These are phyloP conservation scores for Heliamphora pulchella DNA, from an alignment of 179 eudicot species.

Conservation along the genomic window DNA sequence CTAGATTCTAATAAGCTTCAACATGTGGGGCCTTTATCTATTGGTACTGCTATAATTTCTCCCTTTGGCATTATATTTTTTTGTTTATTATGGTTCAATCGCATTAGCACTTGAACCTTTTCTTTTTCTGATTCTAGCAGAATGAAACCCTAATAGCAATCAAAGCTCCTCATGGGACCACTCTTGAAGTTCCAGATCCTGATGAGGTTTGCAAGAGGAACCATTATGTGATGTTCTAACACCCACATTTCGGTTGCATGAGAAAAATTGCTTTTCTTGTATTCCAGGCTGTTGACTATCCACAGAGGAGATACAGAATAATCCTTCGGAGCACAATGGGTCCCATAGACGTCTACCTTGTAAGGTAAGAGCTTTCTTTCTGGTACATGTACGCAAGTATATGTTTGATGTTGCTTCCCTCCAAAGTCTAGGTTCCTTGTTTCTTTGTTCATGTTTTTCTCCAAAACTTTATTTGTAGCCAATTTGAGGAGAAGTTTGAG, in stretches of 20 bases:
- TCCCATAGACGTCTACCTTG: conserved; percentile 88
- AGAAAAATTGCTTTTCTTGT: conserved; percentile 10
- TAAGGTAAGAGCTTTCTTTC: conserved; percentile 44
- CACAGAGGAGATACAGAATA: conserved; percentile 85
- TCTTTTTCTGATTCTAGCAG: conserved; percentile 27
- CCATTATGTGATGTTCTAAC: background rate
- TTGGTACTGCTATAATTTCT: background rate
- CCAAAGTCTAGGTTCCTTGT: background rate
- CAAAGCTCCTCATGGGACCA: conserved; percentile 98
- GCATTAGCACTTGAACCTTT: background rate
- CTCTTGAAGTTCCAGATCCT: conserved; percentile 98
- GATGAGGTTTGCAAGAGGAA: conserved; percentile 56
- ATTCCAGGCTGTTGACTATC: conserved; percentile 64
- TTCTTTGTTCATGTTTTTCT: background rate
- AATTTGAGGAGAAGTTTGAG: conserved; percentile 95
- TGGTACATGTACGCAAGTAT: background rate
- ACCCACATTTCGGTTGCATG: conserved; percentile 7
- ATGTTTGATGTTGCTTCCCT: background rate
- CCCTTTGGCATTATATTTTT: background rate
- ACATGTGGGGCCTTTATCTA: background rate
- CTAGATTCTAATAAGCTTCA: background rate
- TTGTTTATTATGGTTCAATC: background rate
- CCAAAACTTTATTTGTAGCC: conserved; percentile 35
- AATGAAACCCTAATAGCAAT: conserved; percentile 88
- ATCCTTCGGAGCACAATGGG: conserved; percentile 93